Base-by-base conservation (phyloP, 306 rosid species). In the Adenanthera pavonina region DNA sequence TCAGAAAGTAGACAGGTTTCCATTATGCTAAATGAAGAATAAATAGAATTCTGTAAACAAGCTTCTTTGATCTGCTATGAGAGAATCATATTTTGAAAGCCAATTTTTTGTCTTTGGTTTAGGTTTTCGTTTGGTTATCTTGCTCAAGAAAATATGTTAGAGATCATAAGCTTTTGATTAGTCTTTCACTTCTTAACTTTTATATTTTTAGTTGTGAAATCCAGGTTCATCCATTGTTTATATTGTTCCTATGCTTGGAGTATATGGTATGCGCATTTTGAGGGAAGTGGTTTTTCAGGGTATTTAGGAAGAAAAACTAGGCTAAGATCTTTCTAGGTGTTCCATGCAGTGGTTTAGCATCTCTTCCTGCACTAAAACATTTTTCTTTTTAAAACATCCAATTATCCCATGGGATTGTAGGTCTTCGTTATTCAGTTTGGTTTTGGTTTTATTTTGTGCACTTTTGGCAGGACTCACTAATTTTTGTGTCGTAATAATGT, bases 391-490 rank as follows among this genome's bases (percentile, higher is more conserved):
- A 36, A 66, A 16, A 66, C 3, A 49, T 49, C 48, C 48, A 15
- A 66, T 66, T 17, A 17, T 66, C 48, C 48, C 3, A 38, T 2
- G 48, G 14, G 8, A 38, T 16, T 7, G 3, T 5, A 15, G 13
- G 30, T 17, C 14, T 36, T 38, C 19, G 13, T 38, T 66, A 56
- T 38, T 74, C 40, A 11, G 68, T 56, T 40, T 74, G 53, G 36
- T 41, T 74, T 59, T 40, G 13, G 30, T 38, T 66, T 36, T 66
- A 8, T 65, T 38, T 7, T 16, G 47, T 41, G 17, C 16, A 38
- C 48, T 65, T 38, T 15, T 16, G 16, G 71, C 30, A 65, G 48
- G 30, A 65, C 38, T 74, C 68, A 52, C 67, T 38, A 60, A 60
- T 25, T 8, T 43, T 65, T 61, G 60, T 61, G 47, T 16, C 46